A percentile compares a stretch with the other conserved stretches of the same genome.
These are phyloP conservation scores for Geranium brycei DNA, from an alignment of 345 rosid genomes.

Conservation along the genomic window DNA sequence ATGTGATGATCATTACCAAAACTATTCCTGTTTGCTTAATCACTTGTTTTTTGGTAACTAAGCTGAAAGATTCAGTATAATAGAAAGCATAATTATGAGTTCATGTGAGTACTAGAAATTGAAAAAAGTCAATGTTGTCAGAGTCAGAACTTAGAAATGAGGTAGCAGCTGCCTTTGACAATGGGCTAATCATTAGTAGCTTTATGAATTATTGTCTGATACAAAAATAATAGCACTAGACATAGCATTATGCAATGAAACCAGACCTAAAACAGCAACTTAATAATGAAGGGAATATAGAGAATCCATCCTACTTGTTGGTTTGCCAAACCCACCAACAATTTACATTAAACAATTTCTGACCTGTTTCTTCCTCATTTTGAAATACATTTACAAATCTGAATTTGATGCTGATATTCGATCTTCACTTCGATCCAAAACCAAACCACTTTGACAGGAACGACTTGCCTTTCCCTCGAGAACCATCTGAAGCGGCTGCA, in stretches of 20 bases:
- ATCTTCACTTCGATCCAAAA: constrained; percentile 34
- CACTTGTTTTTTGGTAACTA: no score
- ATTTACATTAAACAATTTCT: background rate
- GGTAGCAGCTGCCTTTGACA: background rate
- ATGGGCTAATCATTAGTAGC: background rate
- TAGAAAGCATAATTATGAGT: background rate
- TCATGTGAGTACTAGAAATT: background rate
- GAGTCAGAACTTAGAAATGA: no score
- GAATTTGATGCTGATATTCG: background rate
- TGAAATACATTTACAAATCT: no score
- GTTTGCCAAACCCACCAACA: background rate
- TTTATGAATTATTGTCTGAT: background rate
- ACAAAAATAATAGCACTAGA: constrained; percentile 6
- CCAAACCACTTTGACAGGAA: constrained; percentile 55
- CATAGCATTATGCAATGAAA: background rate
- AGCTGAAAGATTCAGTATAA: background rate
- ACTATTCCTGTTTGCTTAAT: no score
- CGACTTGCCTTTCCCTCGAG: constrained; percentile 37
- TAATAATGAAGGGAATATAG: background rate
- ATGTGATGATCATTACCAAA: no score
- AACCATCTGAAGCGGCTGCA: constrained; percentile 10
- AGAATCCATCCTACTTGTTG: background rate
- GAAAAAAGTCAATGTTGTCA: background rate
- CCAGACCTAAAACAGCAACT: background rate
- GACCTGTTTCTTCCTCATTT: no score